A percentile compares a stretch with the other conserved stretches of the same genome.
Conservation (phyloP, 2,329 filamentous ascomycete species). For the Fusarium nisikadoi region DNA sequence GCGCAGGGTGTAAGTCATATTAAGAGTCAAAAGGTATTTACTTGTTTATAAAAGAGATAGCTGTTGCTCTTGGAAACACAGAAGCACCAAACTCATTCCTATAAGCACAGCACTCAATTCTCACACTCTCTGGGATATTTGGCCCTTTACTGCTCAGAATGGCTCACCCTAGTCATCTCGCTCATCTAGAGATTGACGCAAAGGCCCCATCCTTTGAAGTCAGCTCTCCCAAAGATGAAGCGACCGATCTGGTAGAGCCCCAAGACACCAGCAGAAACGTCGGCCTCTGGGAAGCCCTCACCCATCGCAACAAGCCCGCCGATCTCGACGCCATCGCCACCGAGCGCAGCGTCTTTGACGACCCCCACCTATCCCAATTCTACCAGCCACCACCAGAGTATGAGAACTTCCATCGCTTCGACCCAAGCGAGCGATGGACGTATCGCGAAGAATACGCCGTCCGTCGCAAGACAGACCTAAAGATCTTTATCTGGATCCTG, state of each 20-base stretch:
- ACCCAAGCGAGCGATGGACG: neutral
- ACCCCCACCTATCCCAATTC: neutral
- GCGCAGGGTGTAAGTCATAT: neutral
- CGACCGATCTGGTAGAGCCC: neutral
- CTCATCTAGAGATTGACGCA: neutral
- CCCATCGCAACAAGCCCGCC: neutral
- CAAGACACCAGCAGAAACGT: neutral
- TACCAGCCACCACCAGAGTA: neutral
- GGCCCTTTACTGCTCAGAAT: neutral
- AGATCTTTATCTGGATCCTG: neutral
- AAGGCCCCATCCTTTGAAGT: neutral
- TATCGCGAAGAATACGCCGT: neutral
- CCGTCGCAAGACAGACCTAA: neutral
- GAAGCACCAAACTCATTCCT: fast-evolving
- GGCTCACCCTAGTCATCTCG: neutral
- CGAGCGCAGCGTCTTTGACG: neutral
- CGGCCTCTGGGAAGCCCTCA: neutral
- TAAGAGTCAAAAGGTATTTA: too few relatives aligned
- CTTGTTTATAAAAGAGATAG: neutral
- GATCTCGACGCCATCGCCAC: neutral
- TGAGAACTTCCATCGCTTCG: neutral
- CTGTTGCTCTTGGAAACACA: fast-evolving
- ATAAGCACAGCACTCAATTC: fast-evolving
- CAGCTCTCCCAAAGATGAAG: neutral
- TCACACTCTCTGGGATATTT: fast-evolving